These are phyloP conservation scores for Backusella luteola DNA, from an alignment of 192 early-diverging fungal genomes.

Conservation along the genomic window DNA sequence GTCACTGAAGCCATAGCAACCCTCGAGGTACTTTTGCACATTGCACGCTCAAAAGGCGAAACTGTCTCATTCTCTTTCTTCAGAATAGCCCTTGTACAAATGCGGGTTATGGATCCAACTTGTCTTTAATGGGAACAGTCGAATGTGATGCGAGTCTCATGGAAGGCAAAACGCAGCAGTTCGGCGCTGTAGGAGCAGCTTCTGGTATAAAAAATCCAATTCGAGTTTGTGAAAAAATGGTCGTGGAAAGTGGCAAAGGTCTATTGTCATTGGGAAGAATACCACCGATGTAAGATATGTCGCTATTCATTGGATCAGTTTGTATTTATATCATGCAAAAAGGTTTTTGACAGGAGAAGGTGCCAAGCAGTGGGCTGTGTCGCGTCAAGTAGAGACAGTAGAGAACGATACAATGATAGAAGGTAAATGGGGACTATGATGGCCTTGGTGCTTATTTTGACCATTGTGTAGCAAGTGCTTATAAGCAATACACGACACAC, in stretches of 20 bases:
- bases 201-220: constrained; percentile 71
- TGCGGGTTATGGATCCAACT: constrained; percentile 73
- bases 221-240: constrained; percentile 44
- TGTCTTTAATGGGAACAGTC: constrained; percentile 66
- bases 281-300: constrained; percentile 42
- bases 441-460: neutral
- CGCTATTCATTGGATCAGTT: neutral
- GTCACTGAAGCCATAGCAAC: constrained; percentile 37
- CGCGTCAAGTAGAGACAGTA: constrained; percentile 5
- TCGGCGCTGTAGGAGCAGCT: constrained; percentile 77
- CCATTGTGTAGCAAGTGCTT: neutral
- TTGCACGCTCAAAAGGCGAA: neutral
- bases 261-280: constrained; percentile 46
- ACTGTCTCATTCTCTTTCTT: neutral
- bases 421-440: constrained; percentile 9
- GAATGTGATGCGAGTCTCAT: constrained; percentile 92
- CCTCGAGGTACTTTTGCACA: constrained; percentile 30
- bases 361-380: constrained; percentile 46
- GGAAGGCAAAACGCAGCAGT: constrained; percentile 58
- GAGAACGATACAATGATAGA: constrained; percentile 9
- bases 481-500: neutral
- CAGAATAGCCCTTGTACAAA: constrained; percentile 47
- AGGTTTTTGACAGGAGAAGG: constrained; percentile 55
- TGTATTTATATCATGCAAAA: constrained; percentile 17
- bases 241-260: constrained; percentile 45